A percentile compares a stretch with the other conserved stretches of the same genome.
phyloP scores from a whole-genome alignment of 202 grass and related monocot species.

The Setaria italica region DNA sequence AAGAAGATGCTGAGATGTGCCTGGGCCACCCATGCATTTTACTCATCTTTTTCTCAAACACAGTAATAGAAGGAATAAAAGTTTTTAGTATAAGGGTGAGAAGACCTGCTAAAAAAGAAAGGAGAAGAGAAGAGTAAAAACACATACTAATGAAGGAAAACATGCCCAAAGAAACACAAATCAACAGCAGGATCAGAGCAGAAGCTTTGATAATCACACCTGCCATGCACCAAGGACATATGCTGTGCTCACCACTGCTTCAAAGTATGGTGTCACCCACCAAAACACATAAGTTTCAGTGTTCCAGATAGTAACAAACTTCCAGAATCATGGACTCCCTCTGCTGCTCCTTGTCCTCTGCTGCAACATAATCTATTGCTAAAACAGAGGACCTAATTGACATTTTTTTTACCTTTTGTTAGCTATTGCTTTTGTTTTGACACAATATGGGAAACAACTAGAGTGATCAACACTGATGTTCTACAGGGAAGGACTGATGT shows the following conservation, averaged over 20 bases:
- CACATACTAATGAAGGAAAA: background rate
- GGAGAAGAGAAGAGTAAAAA: background rate
- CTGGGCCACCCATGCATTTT: no score
- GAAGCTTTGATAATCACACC: background rate
- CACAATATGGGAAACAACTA: background rate
- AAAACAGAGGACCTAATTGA: conserved; percentile 1
- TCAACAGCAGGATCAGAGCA: background rate
- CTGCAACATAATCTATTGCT: background rate
- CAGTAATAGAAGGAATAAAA: background rate
- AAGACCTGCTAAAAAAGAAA: background rate
- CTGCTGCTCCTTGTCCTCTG: no score
- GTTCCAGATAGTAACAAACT: background rate
- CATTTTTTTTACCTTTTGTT: conserved; percentile 14
- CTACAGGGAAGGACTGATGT: conserved; percentile 93
- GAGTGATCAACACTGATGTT: conserved; percentile 30
- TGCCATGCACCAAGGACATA: background rate
- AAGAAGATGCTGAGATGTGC: no score
- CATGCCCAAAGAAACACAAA: background rate
- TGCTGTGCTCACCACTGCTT: background rate
- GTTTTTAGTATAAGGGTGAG: background rate
- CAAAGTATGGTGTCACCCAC: background rate
- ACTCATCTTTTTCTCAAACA: background rate
- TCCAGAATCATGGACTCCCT: background rate
- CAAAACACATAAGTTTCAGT: background rate
- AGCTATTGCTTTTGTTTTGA: conserved; percentile 9